phyloP scores from a whole-genome alignment of 805 yeast genomes.

The Middelhovenomyces tepae region DNA sequence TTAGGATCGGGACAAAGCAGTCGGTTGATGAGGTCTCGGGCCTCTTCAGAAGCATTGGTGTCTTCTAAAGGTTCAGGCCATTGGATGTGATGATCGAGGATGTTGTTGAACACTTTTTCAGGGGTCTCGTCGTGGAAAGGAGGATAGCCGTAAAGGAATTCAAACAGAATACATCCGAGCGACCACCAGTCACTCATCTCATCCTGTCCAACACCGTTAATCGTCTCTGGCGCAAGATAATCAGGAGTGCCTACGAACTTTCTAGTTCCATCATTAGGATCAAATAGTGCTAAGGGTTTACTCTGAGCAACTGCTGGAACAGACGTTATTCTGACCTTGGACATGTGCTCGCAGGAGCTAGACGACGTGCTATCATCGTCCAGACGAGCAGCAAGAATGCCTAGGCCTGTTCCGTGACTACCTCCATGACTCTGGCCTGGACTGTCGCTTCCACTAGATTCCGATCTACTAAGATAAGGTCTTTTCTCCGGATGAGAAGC shows the following conservation, averaged over 20 bases:
- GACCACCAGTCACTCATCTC: constrained; percentile 99
- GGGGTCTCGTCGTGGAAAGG: constrained; percentile 86
- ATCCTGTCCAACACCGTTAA: constrained; percentile 72
- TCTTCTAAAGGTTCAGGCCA: constrained; percentile 67
- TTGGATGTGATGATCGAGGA: constrained; percentile 59
- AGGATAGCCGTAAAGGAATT: constrained; percentile 84
- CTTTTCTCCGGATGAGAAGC: constrained; percentile 7
- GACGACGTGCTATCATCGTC: constrained; percentile 31
- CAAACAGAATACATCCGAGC: constrained; percentile 89
- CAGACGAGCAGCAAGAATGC: constrained; percentile 18
- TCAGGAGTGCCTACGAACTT: constrained; percentile 96
- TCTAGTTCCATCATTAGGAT: constrained; percentile 54
- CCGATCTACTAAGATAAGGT: constrained; percentile 4
- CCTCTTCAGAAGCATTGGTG: constrained; percentile 48
- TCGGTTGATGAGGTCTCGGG: constrained; percentile 61
- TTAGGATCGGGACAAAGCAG: constrained; percentile 57
- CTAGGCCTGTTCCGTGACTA: constrained; percentile 3
- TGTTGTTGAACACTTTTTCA: constrained; percentile 72
- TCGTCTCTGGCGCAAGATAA: constrained; percentile 94
- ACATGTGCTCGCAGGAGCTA: constrained; percentile 16
- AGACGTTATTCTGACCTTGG: not conserved
- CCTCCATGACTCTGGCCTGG: no score
- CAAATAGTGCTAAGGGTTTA: constrained; percentile 48
- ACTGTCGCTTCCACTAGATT: constrained; percentile 13
- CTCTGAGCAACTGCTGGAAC: no score